Evolutionary conservation across 2,329 filamentous ascomycete species (phyloP), one percentile per base, ranked within the genome.

Genomic region (Paraphoma chrysanthemicola): DNA sequence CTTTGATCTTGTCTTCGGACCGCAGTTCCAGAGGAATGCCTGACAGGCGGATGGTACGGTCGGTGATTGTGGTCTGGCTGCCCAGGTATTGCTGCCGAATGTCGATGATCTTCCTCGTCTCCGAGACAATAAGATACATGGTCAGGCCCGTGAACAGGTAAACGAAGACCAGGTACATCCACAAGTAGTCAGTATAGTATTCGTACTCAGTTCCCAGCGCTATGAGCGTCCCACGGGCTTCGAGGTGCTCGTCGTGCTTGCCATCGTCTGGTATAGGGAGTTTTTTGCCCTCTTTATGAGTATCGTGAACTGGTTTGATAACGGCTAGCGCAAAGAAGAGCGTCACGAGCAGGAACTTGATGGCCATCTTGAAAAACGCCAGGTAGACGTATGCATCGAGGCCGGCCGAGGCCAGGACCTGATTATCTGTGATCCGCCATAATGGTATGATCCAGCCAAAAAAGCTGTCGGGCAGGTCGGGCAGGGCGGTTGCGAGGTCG

Each of bases 371-470:
- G 83, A 97, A 98, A 78, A 99, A 99, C 14, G 90, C 86, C 12
- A 99, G 83, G 73, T 99, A 97, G 85, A 97, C 95, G 79, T 92
- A 99, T 48, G 95, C 95, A 80, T 99, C 95, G 48, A 99, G 85
- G 0, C 95, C 95, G 16, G 94, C 94, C 17, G 93, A 94, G 14
- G 90, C 88, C 51, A 99, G 83, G 4, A 99, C 88, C 77, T 98
- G 90, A 71, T 96, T 89, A 64, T 98, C 93, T 1, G 88, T 92
- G 59, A 99, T 91, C 64, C 80, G 86, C 80, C 93, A 95, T 41
- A 99, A 80, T 3, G 88, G 87, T 1, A 93, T 88, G 45, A 99
- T 95, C 95, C 95, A 99, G 70, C 94, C 94, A 66, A 98, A 91
- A 71, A 96, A 88, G 44, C 86, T 90, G 72, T 93, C 87, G 16